Percentiles rank a stretch among this genome's conserved stretches.
phyloP scores from a whole-genome alignment of 495 filamentous ascomycete genomes.

The Tricharina praecox region DNA sequence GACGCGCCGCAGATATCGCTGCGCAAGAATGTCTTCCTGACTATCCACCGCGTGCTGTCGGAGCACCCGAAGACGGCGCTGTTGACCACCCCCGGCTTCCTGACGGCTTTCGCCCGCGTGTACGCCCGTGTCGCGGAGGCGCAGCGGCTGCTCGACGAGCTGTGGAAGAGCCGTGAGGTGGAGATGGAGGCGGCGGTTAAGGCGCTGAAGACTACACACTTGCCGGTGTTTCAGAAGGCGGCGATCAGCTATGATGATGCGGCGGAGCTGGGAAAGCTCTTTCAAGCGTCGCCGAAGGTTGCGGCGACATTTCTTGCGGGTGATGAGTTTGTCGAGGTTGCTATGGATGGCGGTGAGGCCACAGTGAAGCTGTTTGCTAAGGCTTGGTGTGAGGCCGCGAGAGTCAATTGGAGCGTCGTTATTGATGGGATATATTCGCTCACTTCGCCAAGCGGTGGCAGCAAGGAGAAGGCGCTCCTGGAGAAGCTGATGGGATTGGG shows the following conservation, averaged over 20 bases:
- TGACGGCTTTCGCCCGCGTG: constrained; percentile 6
- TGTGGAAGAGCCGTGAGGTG: constrained; percentile 3
- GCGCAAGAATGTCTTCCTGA: constrained; percentile 9
- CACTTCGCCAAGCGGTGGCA: constrained; percentile 3
- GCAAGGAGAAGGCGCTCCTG: constrained; percentile 4
- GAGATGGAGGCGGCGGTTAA: background rate
- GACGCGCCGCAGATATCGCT: constrained; percentile 1
- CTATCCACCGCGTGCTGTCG: constrained; percentile 13
- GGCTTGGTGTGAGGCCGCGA: constrained; percentile 12
- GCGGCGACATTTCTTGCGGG: constrained; percentile 23
- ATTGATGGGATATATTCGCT: constrained; percentile 18
- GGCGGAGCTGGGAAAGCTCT: constrained; percentile 5
- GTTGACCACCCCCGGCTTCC: constrained; percentile 11
- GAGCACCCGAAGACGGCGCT: background rate
- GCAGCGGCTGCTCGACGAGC: background rate
- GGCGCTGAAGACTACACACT: background rate
- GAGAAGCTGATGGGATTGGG: constrained; percentile 11
- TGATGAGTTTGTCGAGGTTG: constrained; percentile 21
- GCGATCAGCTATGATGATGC: background rate
- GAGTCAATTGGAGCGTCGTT: constrained; percentile 22
- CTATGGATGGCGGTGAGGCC: constrained; percentile 4
- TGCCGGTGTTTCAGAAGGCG: background rate
- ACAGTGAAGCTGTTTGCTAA: constrained; percentile 12
- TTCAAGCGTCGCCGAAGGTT: constrained; percentile 9
- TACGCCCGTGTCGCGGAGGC: background rate